Evolutionary conservation across 169 alveolate species (phyloP), one percentile per base, ranked within the genome.

Genomic region (Cryptosporidium andersoni): DNA sequence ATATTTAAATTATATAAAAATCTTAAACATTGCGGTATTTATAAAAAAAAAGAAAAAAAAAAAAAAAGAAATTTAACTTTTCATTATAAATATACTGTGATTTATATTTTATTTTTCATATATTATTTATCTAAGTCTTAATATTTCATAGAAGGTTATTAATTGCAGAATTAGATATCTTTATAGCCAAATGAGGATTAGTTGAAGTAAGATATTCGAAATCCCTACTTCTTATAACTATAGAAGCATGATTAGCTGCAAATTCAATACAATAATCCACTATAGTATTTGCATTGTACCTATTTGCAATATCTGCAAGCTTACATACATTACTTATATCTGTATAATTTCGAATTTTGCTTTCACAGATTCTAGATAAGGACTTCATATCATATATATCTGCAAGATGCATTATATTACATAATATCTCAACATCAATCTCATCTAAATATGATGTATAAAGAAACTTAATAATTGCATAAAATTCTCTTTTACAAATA

Each of bases 381-480:
- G 85, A 52, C 3, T 64, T 55, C 16, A 74, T 4, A 58, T 74
- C 60, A 45, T 74, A 74, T 5, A 63, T 58, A 48, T 74, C 85
- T 16, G 85, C 74, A 8, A 74, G 37, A 8, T 58, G 56, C 60
- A 74, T 47, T 11, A 74, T 60, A 43, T 74, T 74, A 43, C 85
- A 74, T 25, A 74, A 42, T 3, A 55, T 49, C 39, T 58, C 58
- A 43, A 74, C 47, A 34, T 74, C 85, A 5, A 68, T 74, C 34
- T 74, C 85, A 43, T 55, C 85, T 47, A 74, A 16, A 51, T 56
- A 74, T 1, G 85, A 74, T 1, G 85, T 74, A 43, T 74, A 74
- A n/a, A 74, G 62, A 43, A 74, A 74, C 14, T 60, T 40, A 60
- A 74, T 74, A n/a, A 74, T 9, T 8, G 51, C 42, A 48, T 74